Evolutionary conservation across 495 filamentous ascomycete genomes (phyloP).

Genomic region (Letharia columbiana): DNA sequence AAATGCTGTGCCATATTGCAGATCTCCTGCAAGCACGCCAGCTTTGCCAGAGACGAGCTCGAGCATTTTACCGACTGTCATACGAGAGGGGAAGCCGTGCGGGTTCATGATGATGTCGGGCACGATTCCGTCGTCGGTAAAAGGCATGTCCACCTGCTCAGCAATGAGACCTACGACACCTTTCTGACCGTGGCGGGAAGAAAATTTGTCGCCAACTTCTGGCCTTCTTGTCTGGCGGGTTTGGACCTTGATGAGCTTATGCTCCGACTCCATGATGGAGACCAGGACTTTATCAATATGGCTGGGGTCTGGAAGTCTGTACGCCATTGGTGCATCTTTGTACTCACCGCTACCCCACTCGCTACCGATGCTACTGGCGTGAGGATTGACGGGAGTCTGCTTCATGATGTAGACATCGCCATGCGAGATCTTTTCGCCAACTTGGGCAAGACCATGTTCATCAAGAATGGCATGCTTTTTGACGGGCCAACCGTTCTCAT

Average conservation of each 20-base stretch:
- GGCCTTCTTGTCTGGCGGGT: constrained; percentile 88
- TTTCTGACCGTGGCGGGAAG: constrained; percentile 95
- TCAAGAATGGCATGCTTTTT: constrained; percentile 68
- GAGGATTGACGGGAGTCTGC: constrained; percentile 63
- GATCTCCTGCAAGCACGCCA: constrained; percentile 68
- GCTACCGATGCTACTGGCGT: constrained; percentile 52
- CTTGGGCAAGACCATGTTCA: constrained; percentile 70
- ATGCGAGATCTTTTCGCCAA: constrained; percentile 61
- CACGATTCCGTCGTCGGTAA: constrained; percentile 78
- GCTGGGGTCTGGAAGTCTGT: constrained; percentile 72
- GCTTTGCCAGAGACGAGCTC: constrained; percentile 94
- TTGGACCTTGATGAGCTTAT: constrained; percentile 77
- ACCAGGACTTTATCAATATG: constrained; percentile 95
- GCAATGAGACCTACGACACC: constrained; percentile 95
- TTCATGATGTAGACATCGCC: constrained; percentile 88
- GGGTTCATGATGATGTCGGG: constrained; percentile 99
- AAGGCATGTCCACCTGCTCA: constrained; percentile 93
- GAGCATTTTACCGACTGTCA: constrained; percentile 98
- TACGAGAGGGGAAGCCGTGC: constrained; percentile 97
- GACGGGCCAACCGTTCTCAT: constrained; percentile 54
- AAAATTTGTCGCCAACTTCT: constrained; percentile 97
- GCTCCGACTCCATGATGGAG: constrained; percentile 73
- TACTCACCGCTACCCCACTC: constrained; percentile 54
- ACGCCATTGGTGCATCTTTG: constrained; percentile 62
- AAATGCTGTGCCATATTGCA: constrained; percentile 91